phyloP scores from a whole-genome alignment of 148 eudicot genomes.

The Pharnaceum exiguum region DNA sequence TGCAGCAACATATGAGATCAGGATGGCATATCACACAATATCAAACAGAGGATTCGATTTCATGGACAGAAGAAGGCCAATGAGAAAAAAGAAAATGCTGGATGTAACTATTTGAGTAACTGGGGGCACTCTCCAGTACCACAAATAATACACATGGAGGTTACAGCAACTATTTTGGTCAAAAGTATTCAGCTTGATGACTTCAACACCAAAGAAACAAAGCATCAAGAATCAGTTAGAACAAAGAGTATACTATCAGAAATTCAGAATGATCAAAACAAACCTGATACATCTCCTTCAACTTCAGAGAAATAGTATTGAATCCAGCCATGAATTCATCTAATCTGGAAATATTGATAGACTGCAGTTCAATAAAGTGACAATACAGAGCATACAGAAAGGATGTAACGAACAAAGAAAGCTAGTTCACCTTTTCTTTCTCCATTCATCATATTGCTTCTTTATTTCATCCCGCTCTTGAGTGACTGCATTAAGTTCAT shows the following conservation, averaged over 20 bases:
- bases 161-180: too few relatives aligned
- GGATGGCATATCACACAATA: too few relatives aligned
- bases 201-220: too few relatives aligned
- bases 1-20: conserved; percentile 26
- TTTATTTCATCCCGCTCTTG: conserved; percentile 85
- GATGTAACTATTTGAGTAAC: too few relatives aligned
- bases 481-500: conserved; percentile 71
- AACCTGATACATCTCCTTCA: conserved; percentile 99
- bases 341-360: conserved; percentile 48
- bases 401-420: conserved; percentile 5
- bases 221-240: too few relatives aligned
- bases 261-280: not conserved
- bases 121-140: too few relatives aligned
- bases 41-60: too few relatives aligned
- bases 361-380: conserved; percentile 1
- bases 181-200: too few relatives aligned
- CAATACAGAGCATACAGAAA: not conserved
- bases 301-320: conserved; percentile 80
- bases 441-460: conserved; percentile 87
- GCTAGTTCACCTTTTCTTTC: conserved; percentile 69
- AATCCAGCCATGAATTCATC: conserved; percentile 99
- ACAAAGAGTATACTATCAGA: not conserved
- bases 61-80: too few relatives aligned
- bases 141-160: too few relatives aligned
- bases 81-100: too few relatives aligned